These are phyloP conservation scores for Hebeloma cylindrosporum DNA, from an alignment of 768 basidiomycete genomes.

Conservation along the genomic window DNA sequence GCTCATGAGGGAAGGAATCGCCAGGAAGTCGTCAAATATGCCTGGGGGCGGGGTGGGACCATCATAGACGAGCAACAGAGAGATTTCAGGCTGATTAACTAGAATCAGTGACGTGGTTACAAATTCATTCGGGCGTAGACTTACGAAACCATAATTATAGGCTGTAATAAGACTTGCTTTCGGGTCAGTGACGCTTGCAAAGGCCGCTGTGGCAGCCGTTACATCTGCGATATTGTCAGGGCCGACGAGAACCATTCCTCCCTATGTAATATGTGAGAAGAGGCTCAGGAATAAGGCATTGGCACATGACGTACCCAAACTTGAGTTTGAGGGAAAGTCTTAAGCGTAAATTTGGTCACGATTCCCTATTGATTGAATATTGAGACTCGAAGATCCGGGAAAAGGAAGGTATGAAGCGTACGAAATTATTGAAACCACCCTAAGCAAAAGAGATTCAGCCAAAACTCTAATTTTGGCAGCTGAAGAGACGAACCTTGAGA, in stretches of 20 bases:
- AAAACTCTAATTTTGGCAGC: too few relatives aligned
- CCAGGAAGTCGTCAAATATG: slow-evolving; percentile 52
- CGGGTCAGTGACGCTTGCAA: slow-evolving; percentile 44
- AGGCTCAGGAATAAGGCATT: background rate
- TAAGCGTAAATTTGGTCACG: slow-evolving; percentile 55
- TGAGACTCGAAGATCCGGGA: background rate
- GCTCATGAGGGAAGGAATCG: slow-evolving; percentile 37
- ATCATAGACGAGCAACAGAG: slow-evolving; percentile 56
- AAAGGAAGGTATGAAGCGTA: slow-evolving; percentile 10
- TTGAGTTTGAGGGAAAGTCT: slow-evolving; percentile 50
- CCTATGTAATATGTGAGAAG: slow-evolving; percentile 34
- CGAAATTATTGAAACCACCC: slow-evolving; percentile 65
- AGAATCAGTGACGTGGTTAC: background rate
- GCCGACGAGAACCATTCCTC: slow-evolving; percentile 46
- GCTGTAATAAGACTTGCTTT: slow-evolving; percentile 51
- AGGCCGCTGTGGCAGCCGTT: slow-evolving; percentile 39
- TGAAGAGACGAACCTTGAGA: slow-evolving; percentile 33
- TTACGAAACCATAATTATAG: slow-evolving; percentile 41
- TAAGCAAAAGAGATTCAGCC: too few relatives aligned
- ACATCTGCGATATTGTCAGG: slow-evolving; percentile 24
- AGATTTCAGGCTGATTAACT: slow-evolving; percentile 18
- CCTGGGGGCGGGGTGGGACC: slow-evolving; percentile 47
- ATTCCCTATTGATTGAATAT: slow-evolving; percentile 40
- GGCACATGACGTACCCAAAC: slow-evolving; percentile 50
- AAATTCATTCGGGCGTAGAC: slow-evolving; percentile 5